These are phyloP conservation scores for Prillingera fragicola DNA, from an alignment of 1,284 basidiomycete species.

Conservation along the genomic window DNA sequence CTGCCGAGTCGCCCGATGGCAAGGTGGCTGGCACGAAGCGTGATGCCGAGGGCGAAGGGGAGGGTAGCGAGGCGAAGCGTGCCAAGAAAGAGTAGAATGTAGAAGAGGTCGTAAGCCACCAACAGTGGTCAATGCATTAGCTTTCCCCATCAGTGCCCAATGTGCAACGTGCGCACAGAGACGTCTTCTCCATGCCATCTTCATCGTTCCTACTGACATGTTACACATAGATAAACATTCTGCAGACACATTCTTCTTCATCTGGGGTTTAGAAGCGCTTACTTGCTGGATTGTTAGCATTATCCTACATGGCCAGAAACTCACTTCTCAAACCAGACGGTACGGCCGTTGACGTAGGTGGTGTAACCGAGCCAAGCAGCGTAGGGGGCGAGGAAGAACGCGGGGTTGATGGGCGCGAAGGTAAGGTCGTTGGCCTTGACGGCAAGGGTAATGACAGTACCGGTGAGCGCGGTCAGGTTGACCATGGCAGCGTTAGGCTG, in stretches of 20 bases:
- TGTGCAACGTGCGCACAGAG: too few relatives aligned
- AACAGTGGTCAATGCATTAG: too few relatives aligned
- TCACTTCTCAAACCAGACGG: slow-evolving; percentile 38
- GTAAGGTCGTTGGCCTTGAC: slow-evolving; percentile 55
- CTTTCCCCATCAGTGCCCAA: too few relatives aligned
- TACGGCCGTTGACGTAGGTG: slow-evolving; percentile 64
- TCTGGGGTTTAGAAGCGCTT: too few relatives aligned
- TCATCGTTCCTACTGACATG: too few relatives aligned
- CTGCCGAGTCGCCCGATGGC: background rate
- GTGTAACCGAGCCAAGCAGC: slow-evolving; percentile 50
- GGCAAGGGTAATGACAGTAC: slow-evolving; percentile 60
- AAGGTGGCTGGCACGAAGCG: slow-evolving; percentile 20
- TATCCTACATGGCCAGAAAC: background rate
- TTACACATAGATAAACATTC: too few relatives aligned
- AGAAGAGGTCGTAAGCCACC: too few relatives aligned
- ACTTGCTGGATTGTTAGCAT: background rate
- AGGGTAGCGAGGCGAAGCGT: slow-evolving; percentile 6
- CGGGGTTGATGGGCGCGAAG: slow-evolving; percentile 53
- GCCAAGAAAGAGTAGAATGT: slow-evolving; percentile 5
- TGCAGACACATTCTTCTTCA: too few relatives aligned
- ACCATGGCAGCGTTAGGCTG: slow-evolving; percentile 54
- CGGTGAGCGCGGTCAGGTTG: slow-evolving; percentile 59
- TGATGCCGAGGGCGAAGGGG: slow-evolving; percentile 16
- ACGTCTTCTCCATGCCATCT: too few relatives aligned
- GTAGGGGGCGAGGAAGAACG: slow-evolving; percentile 59